Conservation (phyloP, 495 filamentous ascomycete genomes). For the Penicillium canescens region DNA sequence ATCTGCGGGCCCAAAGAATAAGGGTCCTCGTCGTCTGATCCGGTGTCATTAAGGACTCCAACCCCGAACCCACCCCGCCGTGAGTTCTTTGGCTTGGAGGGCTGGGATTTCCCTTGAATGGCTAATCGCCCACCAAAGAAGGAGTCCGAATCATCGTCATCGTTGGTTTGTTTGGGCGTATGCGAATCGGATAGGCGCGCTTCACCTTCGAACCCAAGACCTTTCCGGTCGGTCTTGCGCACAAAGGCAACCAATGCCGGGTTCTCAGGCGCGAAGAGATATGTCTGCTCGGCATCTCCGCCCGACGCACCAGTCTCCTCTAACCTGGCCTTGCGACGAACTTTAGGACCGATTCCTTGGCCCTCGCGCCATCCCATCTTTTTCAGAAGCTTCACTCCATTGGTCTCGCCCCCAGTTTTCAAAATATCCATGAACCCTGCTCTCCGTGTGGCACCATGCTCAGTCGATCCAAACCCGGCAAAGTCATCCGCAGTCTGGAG, state of each 20-base stretch:
- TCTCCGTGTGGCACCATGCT: slow-evolving; percentile 51
- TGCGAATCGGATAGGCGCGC: slow-evolving; percentile 43
- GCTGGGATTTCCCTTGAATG: slow-evolving; percentile 26
- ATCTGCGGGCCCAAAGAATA: slow-evolving; percentile 91
- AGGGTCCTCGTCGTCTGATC: slow-evolving; percentile 96
- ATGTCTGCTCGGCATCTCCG: slow-evolving; percentile 49
- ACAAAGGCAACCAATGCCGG: slow-evolving; percentile 71
- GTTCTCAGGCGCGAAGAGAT: slow-evolving; percentile 90
- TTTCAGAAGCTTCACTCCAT: slow-evolving; percentile 83
- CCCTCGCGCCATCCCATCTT: slow-evolving; percentile 97
- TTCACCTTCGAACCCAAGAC: slow-evolving; percentile 78
- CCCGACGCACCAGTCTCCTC: slow-evolving; percentile 48
- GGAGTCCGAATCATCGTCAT: slow-evolving; percentile 51
- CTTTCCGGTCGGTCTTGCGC: slow-evolving; percentile 77
- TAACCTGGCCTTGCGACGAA: slow-evolving; percentile 73
- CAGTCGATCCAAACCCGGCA: slow-evolving; percentile 72
- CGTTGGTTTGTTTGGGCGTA: slow-evolving; percentile 36
- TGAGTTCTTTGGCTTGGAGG: slow-evolving; percentile 50
- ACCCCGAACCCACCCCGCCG: slow-evolving; percentile 75
- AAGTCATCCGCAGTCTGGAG: slow-evolving; percentile 73
- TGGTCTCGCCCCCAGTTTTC: slow-evolving; percentile 74
- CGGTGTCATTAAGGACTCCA: slow-evolving; percentile 89
- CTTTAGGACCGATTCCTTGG: slow-evolving; percentile 87
- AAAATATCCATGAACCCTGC: slow-evolving; percentile 75
- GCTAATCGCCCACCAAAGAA: slow-evolving; percentile 43